Conservation (phyloP, 352 stramenopile genomes). For the Phytophthora sp. region DNA sequence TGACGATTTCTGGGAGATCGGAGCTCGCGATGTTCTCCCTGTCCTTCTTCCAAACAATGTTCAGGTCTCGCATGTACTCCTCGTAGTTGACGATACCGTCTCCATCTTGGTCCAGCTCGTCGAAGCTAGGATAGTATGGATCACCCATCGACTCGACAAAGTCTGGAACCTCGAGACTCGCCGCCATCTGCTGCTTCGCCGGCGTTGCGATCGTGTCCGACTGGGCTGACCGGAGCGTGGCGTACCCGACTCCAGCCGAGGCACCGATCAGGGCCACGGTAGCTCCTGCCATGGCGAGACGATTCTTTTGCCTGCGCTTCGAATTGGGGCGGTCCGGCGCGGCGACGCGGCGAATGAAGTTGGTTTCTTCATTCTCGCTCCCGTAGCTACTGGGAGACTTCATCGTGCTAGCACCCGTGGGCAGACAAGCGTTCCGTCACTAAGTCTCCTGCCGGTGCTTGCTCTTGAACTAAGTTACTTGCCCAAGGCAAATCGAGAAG, state of each 20-base stretch:
- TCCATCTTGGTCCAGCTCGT: slow-evolving; percentile 39
- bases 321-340: slow-evolving; percentile 43
- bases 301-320: slow-evolving; percentile 52
- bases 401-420: slow-evolving; percentile 35
- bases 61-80: slow-evolving; percentile 46
- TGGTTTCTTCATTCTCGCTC: slow-evolving; percentile 63
- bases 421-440: not conserved
- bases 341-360: slow-evolving; percentile 62
- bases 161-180: slow-evolving; percentile 23
- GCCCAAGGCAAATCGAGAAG: slow-evolving; percentile 47
- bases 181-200: slow-evolving; percentile 22
- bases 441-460: too few species aligned
- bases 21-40: slow-evolving; percentile 30
- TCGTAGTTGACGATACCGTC: slow-evolving; percentile 40
- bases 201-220: not conserved
- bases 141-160: slow-evolving; percentile 45
- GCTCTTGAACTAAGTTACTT: slow-evolving; percentile 24
- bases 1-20: slow-evolving; percentile 41
- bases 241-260: slow-evolving; percentile 48
- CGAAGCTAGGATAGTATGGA: slow-evolving; percentile 45
- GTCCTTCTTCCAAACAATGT: slow-evolving; percentile 28
- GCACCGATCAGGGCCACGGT: slow-evolving; percentile 45
- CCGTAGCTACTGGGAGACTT: slow-evolving; percentile 61
- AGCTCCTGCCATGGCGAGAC: slow-evolving; percentile 44
- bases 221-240: slow-evolving; percentile 22